Percentiles rank a stretch among this genome's conserved stretches.
These are phyloP conservation scores for Pseudoneurospora amorphoporcata DNA, from an alignment of 495 filamentous ascomycete species.

Conservation along the genomic window DNA sequence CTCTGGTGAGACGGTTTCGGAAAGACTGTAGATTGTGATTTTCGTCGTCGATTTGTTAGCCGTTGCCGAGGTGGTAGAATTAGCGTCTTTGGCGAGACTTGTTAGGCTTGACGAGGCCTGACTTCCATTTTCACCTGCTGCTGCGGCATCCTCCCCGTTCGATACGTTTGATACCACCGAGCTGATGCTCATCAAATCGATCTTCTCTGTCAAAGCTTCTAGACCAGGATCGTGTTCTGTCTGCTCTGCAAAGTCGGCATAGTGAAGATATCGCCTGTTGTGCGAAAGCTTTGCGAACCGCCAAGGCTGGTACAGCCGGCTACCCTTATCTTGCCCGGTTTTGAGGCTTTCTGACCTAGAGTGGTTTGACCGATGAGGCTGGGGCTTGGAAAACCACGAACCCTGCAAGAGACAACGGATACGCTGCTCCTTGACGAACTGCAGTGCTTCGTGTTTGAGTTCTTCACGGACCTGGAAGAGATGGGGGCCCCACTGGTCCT, in stretches of 20 bases:
- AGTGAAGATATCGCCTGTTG: conserved; percentile 85
- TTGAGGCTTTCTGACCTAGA: not conserved
- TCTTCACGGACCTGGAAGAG: conserved; percentile 85
- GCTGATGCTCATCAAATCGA: conserved; percentile 81
- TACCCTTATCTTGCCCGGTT: conserved; percentile 11
- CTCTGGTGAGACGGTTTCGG: conserved; percentile 14
- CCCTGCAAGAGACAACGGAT: conserved; percentile 86
- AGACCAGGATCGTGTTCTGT: conserved; percentile 56
- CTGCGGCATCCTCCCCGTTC: conserved; percentile 34
- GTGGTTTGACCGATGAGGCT: conserved; percentile 9
- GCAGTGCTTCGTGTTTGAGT: conserved; percentile 79
- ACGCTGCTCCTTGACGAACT: conserved; percentile 94
- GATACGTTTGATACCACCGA: conserved; percentile 92
- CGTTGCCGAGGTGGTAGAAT: conserved; percentile 18
- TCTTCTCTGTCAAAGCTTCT: conserved; percentile 66
- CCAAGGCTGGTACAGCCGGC: conserved; percentile 43
- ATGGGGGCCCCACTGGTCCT: conserved; percentile 89
- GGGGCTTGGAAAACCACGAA: conserved; percentile 72
- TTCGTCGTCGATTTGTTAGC: conserved; percentile 54
- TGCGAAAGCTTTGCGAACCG: conserved; percentile 83
- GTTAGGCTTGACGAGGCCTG: conserved; percentile 13
- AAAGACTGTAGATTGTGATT: conserved; percentile 80
- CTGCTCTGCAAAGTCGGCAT: conserved; percentile 69
- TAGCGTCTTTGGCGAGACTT: conserved; percentile 18
- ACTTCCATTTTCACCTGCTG: conserved; percentile 1